Percentiles rank a stretch among this genome's conserved stretches.
Conservation (phyloP, 768 basidiomycete genomes). For the Xerocomellus intermedius region DNA sequence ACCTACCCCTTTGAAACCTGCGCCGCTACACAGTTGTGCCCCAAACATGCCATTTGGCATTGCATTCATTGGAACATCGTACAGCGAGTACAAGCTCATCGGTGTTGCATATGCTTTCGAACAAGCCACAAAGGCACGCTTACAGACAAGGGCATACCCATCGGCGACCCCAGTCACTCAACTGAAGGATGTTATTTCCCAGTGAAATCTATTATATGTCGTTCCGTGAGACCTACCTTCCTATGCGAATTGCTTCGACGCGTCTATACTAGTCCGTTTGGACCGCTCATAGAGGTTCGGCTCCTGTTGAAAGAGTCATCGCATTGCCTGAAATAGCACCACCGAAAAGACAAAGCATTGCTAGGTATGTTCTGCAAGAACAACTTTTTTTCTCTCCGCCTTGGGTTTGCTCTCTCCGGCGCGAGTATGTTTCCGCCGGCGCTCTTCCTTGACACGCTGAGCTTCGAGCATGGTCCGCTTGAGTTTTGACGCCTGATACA, state of each 20-base stretch:
- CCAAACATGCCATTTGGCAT: conserved; percentile 61
- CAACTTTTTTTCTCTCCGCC: conserved; percentile 86
- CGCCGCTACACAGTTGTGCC: conserved; percentile 32
- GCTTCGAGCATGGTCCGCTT: conserved; percentile 94
- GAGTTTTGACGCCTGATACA: conserved; percentile 82
- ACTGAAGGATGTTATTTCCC: conserved; percentile 33
- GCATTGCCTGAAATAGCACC: conserved; percentile 5
- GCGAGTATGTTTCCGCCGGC: conserved; percentile 85
- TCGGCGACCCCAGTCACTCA: conserved; percentile 59
- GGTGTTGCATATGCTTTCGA: conserved; percentile 64
- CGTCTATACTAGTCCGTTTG: conserved; percentile 2
- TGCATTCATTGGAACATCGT: conserved; percentile 61
- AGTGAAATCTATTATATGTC: conserved; percentile 2
- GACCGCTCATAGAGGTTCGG: not conserved
- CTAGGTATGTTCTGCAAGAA: conserved; percentile 71
- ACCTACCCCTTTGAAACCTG: conserved; percentile 42
- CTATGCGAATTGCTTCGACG: not conserved
- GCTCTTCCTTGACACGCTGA: conserved; percentile 87
- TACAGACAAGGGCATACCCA: conserved; percentile 46
- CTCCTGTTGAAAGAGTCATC: conserved; percentile 1
- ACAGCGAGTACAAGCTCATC: conserved; percentile 57
- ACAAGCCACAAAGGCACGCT: conserved; percentile 55
- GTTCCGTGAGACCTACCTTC: conserved; percentile 4
- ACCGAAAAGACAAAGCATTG: conserved; percentile 12
- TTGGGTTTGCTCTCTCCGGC: conserved; percentile 85